These are phyloP conservation scores for Entomortierella chlamydospora DNA, from an alignment of 192 early-diverging fungal genomes.

Conservation along the genomic window DNA sequence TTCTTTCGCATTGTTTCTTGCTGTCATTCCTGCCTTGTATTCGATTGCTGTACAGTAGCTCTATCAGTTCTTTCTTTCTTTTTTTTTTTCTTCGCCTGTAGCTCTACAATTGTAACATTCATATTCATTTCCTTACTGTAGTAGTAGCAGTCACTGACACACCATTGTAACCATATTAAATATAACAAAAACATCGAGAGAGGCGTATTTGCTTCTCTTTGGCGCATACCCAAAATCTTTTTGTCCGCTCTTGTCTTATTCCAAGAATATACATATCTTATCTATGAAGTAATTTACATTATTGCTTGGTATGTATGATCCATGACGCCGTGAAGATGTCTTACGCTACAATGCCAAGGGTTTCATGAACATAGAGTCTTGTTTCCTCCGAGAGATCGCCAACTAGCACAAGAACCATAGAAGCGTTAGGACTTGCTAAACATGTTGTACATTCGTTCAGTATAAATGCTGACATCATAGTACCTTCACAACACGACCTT, in stretches of 20 bases:
- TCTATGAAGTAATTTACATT: no score
- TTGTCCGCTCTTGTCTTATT: not conserved
- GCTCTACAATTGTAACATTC: conserved; percentile 25
- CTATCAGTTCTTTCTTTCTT: not conserved
- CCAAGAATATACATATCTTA: no score
- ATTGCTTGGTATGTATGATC: no score
- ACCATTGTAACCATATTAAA: conserved; percentile 24
- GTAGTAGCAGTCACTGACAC: conserved; percentile 2
- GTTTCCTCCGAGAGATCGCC: conserved; percentile 39
- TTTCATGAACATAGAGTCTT: conserved; percentile 42
- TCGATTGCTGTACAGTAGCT: conserved; percentile 18
- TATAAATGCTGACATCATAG: not conserved
- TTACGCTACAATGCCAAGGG: conserved; percentile 26
- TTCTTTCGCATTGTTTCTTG: conserved; percentile 2
- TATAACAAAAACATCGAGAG: conserved; percentile 13
- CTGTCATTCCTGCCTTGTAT: conserved; percentile 1
- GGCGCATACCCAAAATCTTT: conserved; percentile 1
- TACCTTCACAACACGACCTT: conserved; percentile 46
- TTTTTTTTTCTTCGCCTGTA: conserved; percentile 5
- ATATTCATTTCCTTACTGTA: conserved; percentile 6
- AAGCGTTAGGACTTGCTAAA: no score
- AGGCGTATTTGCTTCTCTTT: not conserved
- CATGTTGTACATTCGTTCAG: not conserved
- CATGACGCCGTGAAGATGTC: no score
- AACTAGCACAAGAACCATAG: not conserved